Base-by-base conservation (phyloP, 2,329 filamentous ascomycete genomes). In the Capronia epimyces region DNA sequence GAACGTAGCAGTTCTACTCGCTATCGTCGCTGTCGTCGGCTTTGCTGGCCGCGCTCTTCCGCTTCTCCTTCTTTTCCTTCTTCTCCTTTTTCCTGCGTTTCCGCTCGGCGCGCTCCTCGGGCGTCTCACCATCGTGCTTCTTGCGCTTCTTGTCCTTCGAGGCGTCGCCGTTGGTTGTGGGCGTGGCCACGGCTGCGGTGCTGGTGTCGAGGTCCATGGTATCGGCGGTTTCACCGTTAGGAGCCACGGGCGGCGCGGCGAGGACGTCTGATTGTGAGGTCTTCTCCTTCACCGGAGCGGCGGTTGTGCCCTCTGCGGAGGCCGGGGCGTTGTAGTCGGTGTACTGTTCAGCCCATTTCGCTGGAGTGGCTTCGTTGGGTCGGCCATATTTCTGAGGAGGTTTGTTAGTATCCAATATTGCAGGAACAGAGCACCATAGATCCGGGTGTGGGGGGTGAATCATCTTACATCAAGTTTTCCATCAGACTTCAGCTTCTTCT, bases 401-500 rank as follows among this genome's bases (percentile, higher is more conserved):
- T 1, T 34, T 39, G 20, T 27, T 29, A 25, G 41, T 46, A 46
- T 36, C 13, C 24, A 34, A n/a, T 21, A 27, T 36, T 21, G 27
- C 32, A 41, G 24, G 29, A 25, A 20, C n/a, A 1, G 7, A 32
- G 29, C 29, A 32, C n/a, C 7, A 32, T 32, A 12, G 7, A 32
- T 32, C 29, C 10, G 5, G 24, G 24, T 27, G 24, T 27, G 24
- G 10, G 6, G 34, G 29, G 9, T 15, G 47, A n/a, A 5, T 6
- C 8, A n/a, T 36, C 78, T 68, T 67, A 81, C 78, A 78, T 98
- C 93, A 54, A 98, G 85, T 75, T 96, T 95, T 71, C 93, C 93
- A 62, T 89, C 87, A 46, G 90, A 88, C 83, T 97, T 97, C 78
- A 98, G 83, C 82, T 97, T 96, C 86, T 98, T 98, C 84, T 98